Base-by-base conservation (phyloP, 768 basidiomycete genomes). In the Hypholoma sublateritium region DNA sequence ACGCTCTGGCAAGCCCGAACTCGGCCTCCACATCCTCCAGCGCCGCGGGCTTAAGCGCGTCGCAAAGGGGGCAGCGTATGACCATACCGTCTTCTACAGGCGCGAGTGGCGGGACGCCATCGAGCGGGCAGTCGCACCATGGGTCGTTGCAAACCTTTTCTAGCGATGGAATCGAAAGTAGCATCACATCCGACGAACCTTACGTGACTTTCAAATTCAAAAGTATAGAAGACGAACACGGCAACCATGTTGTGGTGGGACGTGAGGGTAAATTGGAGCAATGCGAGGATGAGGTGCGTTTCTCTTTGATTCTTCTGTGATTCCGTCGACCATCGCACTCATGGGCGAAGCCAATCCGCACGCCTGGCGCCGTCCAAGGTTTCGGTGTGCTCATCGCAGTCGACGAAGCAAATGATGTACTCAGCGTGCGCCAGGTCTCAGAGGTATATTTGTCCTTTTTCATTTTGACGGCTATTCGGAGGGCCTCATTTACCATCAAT, bases 321-420 rank as follows among this genome's bases (percentile, higher is more conserved):
- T 46, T 17, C 32, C 19, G 22, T 24, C 14, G 36, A 39, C 14
- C 16, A 28, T 56, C 16, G 63, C 61, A 14, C 32, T 52, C 21
- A 42, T 37, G 4, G 47, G 36, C 43, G 6, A 53, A 89, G 86
- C 92, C 91, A 0, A 94, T 94, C 47, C 83, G 86, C 0, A 85
- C 87, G 0, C 92, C 91, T 12, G 91, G 91, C 3, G 86, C 91
- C 1, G 81, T 93, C 1, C 92, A 94, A 73, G 86, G 84, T 0
- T 94, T 88, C 64, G 91, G 91, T n/a, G 86, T 93, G 0, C 77
- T 93, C 3, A 80, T 93, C 49, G 88, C 81, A 1, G 72, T 92
- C 0, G 84, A 88, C 57, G 83, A 89, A 61, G 68, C 80, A 16
- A 74, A 79, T 7, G 82, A 87, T 21, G 72, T 74, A 3, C 70